These are phyloP conservation scores for Krasilnikovozyma curviuscula DNA, from an alignment of 768 basidiomycete species.

Conservation along the genomic window DNA sequence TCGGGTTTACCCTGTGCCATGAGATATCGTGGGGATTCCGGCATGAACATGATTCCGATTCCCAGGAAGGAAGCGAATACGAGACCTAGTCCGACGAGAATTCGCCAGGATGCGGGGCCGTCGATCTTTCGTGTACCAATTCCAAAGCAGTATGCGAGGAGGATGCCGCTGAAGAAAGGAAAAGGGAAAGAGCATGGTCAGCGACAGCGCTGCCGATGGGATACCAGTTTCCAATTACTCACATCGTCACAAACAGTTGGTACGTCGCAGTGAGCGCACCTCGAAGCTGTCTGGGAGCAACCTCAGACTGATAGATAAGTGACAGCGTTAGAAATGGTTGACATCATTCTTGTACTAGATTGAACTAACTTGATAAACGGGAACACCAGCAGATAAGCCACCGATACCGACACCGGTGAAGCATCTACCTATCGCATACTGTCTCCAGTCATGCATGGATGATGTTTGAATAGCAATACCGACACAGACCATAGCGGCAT, in stretches of 20 bases:
- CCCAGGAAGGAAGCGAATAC: constrained; percentile 44
- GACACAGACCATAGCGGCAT: constrained; percentile 34
- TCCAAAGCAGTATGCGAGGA: constrained; percentile 36
- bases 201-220: constrained; percentile 31
- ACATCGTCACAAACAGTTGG: constrained; percentile 36
- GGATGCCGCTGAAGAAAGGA: constrained; percentile 16
- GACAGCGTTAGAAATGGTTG: not conserved
- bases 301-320: constrained; percentile 46
- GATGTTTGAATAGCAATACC: constrained; percentile 33
- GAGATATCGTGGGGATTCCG: constrained; percentile 48
- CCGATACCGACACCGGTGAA: constrained; percentile 51
- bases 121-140: constrained; percentile 2
- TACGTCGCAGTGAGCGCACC: constrained; percentile 31
- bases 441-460: not conserved
- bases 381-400: constrained; percentile 46
- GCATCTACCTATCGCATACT: constrained; percentile 35
- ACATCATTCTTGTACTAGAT: not conserved
- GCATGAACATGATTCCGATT: constrained; percentile 50
- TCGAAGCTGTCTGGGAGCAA: constrained; percentile 49
- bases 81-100: constrained; percentile 42
- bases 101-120: constrained; percentile 41
- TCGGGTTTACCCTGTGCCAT: constrained; percentile 33
- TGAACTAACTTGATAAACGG: constrained; percentile 28
- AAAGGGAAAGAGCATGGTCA: constrained; percentile 27
- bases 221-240: not conserved